Evolutionary conservation across 768 basidiomycete species (phyloP), one percentile per base, ranked within the genome.

Genomic region (Boletus insuetus): DNA sequence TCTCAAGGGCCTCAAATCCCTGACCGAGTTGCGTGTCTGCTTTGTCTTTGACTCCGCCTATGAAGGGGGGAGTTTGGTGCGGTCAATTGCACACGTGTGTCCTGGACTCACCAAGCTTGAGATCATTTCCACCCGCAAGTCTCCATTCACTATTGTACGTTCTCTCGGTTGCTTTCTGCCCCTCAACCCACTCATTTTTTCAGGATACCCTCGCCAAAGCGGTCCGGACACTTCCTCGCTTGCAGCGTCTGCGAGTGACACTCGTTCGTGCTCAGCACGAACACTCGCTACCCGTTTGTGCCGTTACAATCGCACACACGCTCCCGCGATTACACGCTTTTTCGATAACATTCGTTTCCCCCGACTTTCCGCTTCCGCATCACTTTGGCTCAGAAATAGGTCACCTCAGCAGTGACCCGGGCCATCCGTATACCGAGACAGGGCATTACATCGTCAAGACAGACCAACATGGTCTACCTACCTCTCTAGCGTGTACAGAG

Each of bases 1-100:
- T n/a, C 77, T 91, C 24, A 76, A 80, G 55, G 77, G 78, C 46
- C 63, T 90, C 20, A 77, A 78, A 19, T 74, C 75, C 6, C 76
- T 91, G 24, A 78, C 74, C 13, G 78, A 82, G 39, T 75, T 91
- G 52, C 83, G 79, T 50, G 80, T 90, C 41, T 74, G 81, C 16
- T 90, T 90, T 64, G 78, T 81, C 38, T 78, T 90, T 47, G 85
- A 89, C 62, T 84, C 83, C 2, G 83, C 84, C 63, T 89, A 89
- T 63, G 88, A 91, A 60, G 85, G 85, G 62, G 84, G 82, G 26
- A 83, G 83, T 60, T 73, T 89, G 54, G 75, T 91, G 34, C 81
- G 85, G 43, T 83, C 85, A 4, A 78, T 91, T 53, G 81, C 83
- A 49, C 72, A 81, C 13, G 79, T 85, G 1, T 89, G 87, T 62